These are phyloP conservation scores for Nicotiana otophora DNA, from an alignment of 257 asterid species.

Conservation along the genomic window DNA sequence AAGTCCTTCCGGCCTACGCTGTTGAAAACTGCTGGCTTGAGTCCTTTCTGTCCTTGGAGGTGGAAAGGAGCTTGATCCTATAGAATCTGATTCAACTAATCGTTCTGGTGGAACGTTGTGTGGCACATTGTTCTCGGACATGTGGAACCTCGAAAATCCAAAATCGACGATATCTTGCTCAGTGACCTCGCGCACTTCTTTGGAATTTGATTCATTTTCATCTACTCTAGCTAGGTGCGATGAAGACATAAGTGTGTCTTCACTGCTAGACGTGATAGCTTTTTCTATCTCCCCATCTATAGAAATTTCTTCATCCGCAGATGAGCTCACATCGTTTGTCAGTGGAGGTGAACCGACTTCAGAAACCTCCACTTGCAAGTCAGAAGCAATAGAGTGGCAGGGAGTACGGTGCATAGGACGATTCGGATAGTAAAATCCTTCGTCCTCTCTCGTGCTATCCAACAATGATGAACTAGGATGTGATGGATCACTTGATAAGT, in stretches of 20 bases:
- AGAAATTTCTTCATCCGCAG: slow-evolving; percentile 36
- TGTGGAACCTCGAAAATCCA: slow-evolving; percentile 32
- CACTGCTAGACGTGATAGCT: slow-evolving; percentile 20
- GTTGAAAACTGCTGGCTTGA: slow-evolving; percentile 7
- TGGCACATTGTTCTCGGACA: slow-evolving; percentile 11
- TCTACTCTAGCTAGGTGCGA: slow-evolving; percentile 25
- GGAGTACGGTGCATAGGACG: slow-evolving; percentile 29
- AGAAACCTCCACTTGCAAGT: slow-evolving; percentile 82
- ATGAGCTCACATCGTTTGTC: slow-evolving; percentile 44
- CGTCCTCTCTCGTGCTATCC: slow-evolving; percentile 31
- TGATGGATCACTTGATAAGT: slow-evolving; percentile 14
- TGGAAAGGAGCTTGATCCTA: slow-evolving; percentile 14
- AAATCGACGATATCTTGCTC: slow-evolving; percentile 19
- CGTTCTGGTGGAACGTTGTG: slow-evolving; percentile 3
- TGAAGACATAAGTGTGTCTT: slow-evolving; percentile 26
- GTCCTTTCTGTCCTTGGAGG: slow-evolving; percentile 20
- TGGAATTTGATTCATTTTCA: slow-evolving; percentile 32
- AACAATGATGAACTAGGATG: slow-evolving; percentile 17
- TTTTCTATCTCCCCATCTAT: slow-evolving; percentile 29
- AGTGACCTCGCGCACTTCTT: slow-evolving; percentile 27
- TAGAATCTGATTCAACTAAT: slow-evolving; percentile 11
- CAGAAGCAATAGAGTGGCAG: slow-evolving; percentile 75
- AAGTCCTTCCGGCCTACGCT: neutral
- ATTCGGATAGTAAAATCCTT: slow-evolving; percentile 24
- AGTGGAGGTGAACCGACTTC: slow-evolving; percentile 66